A percentile compares a stretch with the other conserved stretches of the same genome.
phyloP scores from a whole-genome alignment of 1,284 basidiomycete species.

The Melampsora medusae region DNA sequence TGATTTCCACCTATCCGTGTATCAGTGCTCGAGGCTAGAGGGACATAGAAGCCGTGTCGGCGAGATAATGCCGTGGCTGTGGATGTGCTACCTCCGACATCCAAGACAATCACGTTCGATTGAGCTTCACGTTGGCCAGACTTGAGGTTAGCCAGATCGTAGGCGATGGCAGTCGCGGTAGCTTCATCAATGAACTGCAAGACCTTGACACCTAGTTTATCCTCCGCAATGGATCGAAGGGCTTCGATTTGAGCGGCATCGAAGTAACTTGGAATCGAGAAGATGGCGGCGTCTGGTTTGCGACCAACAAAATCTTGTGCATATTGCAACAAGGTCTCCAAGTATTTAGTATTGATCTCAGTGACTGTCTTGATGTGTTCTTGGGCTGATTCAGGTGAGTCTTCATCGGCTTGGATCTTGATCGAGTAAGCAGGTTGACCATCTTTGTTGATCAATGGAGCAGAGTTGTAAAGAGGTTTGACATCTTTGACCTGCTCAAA shows the following conservation, averaged over 20 bases:
- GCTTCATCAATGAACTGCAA: conserved; percentile 79
- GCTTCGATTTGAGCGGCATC: conserved; percentile 53
- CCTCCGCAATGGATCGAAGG: conserved; percentile 55
- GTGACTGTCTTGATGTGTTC: conserved; percentile 50
- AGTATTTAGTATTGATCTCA: conserved; percentile 69
- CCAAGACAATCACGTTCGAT: conserved; percentile 60
- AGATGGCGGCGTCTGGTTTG: conserved; percentile 75
- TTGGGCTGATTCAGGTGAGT: conserved; percentile 49
- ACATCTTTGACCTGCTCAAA: conserved; percentile 63
- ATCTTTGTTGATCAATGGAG: conserved; percentile 72
- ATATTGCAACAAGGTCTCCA: conserved; percentile 77
- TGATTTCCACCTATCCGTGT: conserved; percentile 62
- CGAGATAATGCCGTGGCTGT: conserved; percentile 60
- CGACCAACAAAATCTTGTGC: conserved; percentile 88
- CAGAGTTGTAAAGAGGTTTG: conserved; percentile 77
- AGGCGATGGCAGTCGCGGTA: conserved; percentile 68
- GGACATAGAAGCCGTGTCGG: conserved; percentile 61
- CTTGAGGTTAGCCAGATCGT: conserved; percentile 55
- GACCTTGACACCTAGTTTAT: conserved; percentile 72
- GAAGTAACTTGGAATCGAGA: conserved; percentile 68
- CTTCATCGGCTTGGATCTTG: conserved; percentile 59
- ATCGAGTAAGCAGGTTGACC: conserved; percentile 65
- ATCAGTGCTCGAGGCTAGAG: conserved; percentile 59
- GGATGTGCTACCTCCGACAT: conserved; percentile 63
- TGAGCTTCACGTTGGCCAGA: conserved; percentile 13